Evolutionary conservation across 2,329 filamentous ascomycete genomes (phyloP).

Genomic region (Neonectria magnoliae): DNA sequence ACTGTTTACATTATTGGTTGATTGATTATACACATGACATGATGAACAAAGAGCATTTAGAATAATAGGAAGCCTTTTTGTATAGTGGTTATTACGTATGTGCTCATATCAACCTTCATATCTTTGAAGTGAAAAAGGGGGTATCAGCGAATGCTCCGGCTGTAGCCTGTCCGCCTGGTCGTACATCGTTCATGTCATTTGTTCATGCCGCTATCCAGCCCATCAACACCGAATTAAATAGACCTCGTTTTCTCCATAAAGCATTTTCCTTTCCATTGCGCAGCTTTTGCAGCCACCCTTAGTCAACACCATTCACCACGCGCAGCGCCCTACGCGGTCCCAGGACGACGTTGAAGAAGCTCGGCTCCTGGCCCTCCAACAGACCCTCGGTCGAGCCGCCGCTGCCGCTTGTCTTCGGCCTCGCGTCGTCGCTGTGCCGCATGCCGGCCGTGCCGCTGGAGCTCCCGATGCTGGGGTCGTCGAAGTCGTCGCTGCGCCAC

Average conservation of each 20-base stretch:
- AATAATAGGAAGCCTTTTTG: background rate
- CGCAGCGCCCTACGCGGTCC: slow-evolving; percentile 74
- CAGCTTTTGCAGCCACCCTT: background rate
- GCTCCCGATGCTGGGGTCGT: slow-evolving; percentile 32
- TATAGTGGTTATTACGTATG: slow-evolving; percentile 3
- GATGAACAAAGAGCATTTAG: slow-evolving; percentile 19
- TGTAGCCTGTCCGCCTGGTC: slow-evolving; percentile 11
- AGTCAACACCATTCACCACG: slow-evolving; percentile 68
- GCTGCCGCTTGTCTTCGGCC: slow-evolving; percentile 41
- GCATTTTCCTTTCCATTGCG: background rate
- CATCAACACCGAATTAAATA: slow-evolving; percentile 6
- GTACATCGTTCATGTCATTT: slow-evolving; percentile 31
- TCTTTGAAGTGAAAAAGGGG: slow-evolving; percentile 21
- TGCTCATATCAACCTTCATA: background rate
- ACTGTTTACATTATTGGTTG: slow-evolving; percentile 10
- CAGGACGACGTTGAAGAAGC: slow-evolving; percentile 75
- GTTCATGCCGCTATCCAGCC: slow-evolving; percentile 7
- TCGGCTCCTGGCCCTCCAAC: slow-evolving; percentile 71
- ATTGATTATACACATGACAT: slow-evolving; percentile 21
- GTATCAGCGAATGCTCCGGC: slow-evolving; percentile 40
- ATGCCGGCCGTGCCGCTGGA: slow-evolving; percentile 38
- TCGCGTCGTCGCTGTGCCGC: slow-evolving; percentile 41
- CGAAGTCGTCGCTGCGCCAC: slow-evolving; percentile 40
- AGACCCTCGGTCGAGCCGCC: slow-evolving; percentile 60
- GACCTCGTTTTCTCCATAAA: background rate